A percentile compares a stretch with the other conserved stretches of the same genome.
Evolutionary conservation across 108 stramenopile species (phyloP).

Genomic region (Pseudonitzschia multistriata): DNA sequence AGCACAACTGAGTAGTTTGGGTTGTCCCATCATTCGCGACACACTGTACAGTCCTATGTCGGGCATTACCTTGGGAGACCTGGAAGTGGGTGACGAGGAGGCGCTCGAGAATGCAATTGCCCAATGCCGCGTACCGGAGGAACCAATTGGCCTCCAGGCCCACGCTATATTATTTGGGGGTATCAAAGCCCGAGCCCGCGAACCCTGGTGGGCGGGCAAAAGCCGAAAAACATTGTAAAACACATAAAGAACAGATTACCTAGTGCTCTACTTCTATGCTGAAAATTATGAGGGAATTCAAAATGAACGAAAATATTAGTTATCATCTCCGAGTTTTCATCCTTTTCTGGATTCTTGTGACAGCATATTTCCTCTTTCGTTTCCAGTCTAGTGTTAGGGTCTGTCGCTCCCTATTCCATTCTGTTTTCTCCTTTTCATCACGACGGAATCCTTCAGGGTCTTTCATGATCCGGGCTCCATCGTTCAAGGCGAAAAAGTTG

Average conservation of each 20-base stretch:
- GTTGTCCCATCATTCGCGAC: constrained; percentile 82
- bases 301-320: background rate
- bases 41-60: constrained; percentile 78
- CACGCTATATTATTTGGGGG: constrained; percentile 87
- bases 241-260: background rate
- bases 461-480: constrained; percentile 52
- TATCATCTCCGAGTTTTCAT: constrained; percentile 29
- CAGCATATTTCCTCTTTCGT: constrained; percentile 72
- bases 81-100: constrained; percentile 59
- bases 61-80: constrained; percentile 68
- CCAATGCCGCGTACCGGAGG: constrained; percentile 54
- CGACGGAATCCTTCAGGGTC: constrained; percentile 49
- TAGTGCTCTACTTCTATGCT: no score
- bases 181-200: constrained; percentile 69
- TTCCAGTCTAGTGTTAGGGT: constrained; percentile 80
- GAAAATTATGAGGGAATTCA: no score
- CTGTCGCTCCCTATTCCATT: constrained; percentile 70
- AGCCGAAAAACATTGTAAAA: constrained; percentile 1
- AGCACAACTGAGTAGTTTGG: constrained; percentile 81
- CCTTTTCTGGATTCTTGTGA: constrained; percentile 56
- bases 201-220: constrained; percentile 77
- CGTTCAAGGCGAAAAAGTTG: constrained; percentile 60
- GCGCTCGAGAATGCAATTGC: constrained; percentile 64
- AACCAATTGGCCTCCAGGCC: constrained; percentile 84
- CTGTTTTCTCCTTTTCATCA: constrained; percentile 41